These are phyloP conservation scores for barrel medic (Medicago truncatula) DNA, from an alignment of 306 rosid genomes.

Conservation along the genomic window DNA sequence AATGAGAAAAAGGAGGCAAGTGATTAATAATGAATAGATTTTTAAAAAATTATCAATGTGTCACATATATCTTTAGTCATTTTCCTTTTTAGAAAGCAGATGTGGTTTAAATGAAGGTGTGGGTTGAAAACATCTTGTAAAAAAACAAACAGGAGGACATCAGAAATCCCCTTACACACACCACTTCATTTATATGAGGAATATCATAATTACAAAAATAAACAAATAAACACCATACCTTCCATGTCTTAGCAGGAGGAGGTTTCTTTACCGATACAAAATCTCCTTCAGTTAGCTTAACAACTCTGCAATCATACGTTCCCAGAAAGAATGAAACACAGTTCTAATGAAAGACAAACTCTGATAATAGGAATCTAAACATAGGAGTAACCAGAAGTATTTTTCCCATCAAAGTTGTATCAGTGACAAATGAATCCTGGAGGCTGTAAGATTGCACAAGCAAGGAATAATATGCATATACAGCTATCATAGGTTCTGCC, in stretches of 20 bases:
- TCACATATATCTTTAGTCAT: neutral
- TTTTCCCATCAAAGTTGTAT: constrained; percentile 24
- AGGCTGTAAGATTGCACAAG: constrained; percentile 1
- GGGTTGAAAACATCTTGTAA: constrained; percentile 22
- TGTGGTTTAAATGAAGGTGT: neutral
- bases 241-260: constrained; percentile 85
- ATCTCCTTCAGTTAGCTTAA: constrained; percentile 74
- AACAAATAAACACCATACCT: constrained; percentile 52
- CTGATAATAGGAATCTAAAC: constrained; percentile 23
- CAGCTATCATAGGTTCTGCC: constrained; percentile 30
- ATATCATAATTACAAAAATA: constrained; percentile 33
- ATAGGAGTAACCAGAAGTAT: constrained; percentile 25
- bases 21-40: neutral
- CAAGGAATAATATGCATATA: constrained; percentile 24
- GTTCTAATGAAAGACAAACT: constrained; percentile 30
- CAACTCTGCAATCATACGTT: constrained; percentile 71
- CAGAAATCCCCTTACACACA: neutral
- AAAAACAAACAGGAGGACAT: neutral
- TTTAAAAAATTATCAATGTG: neutral
- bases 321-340: constrained; percentile 37
- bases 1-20: constrained; percentile 6
- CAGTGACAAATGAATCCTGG: constrained; percentile 28
- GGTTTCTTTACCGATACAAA: constrained; percentile 88
- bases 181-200: constrained; percentile 20
- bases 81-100: neutral